Base-by-base conservation (phyloP, 495 filamentous ascomycete genomes). In the Penicillium egyptiacum region DNA sequence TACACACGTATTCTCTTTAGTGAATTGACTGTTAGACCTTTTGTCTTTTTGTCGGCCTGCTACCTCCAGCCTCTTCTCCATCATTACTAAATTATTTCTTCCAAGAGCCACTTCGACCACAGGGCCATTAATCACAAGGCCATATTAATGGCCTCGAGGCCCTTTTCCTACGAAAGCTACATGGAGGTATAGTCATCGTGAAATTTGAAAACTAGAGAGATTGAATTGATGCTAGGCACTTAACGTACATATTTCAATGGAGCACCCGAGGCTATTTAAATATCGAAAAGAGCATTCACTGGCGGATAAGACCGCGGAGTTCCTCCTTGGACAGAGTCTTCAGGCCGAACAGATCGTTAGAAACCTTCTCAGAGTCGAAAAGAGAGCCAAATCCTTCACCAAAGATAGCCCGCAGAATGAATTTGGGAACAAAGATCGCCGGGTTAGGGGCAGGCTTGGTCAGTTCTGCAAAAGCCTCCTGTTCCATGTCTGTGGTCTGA, bases 51-150 rank as follows among this genome's bases (percentile, higher is more conserved):
- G 50, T 57, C 8, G 62, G 55, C 52, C 60, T 65, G 47, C 59
- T 46, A 7, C 45, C 37, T 40, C 40, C 44, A 28, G 31, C 22
- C 39, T 57, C 12, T 62, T 58, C 50, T 65, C 53, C 40, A 45
- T 39, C 9, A 30, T 37, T 22, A 8, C 54, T 67, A 57, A 89
- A 89, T 31, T 82, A 55, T 44, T 78, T 57, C 44, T 73, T 79
- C 87, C 87, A 89, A 1, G 75, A 78, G 11, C 86, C 86, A 64
- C 75, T 54, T 82, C 65, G 2, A 25, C n/a, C n/a, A n/a, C n/a
- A n/a, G n/a, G n/a, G n/a, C n/a, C n/a, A n/a, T n/a, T n/a, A n/a
- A 9, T 2, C 7, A 8, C 26, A 7, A 28, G 7, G 26, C 26
- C 26, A 9, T 28, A 9, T 28, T 28, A 28, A 28, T 28, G 26